Base-by-base conservation (phyloP, 371 early-diverging fungal species). In the Entomophthora muscae region DNA sequence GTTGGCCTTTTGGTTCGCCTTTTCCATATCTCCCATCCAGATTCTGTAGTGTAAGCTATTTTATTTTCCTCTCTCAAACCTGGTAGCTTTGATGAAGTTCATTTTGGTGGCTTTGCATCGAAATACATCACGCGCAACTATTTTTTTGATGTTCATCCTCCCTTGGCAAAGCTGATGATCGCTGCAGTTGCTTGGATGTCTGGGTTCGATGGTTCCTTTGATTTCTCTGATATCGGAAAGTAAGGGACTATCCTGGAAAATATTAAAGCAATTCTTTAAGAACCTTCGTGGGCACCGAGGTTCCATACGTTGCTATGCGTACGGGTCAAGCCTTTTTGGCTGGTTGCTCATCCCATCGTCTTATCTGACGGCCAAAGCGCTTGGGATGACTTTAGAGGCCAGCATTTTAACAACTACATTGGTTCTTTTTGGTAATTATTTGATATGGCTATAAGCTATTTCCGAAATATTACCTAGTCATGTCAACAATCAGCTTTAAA, bases 81-180 rank as follows among this genome's bases (percentile, higher is more conserved):
- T 51, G 3, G 53, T 55, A 57, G 64, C 3, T 54, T 85, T 69
- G 85, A 85, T 64, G 85, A 83, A 67, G 82, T 82, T 23, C 83
- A 83, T 66, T 82, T 83, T 73, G 84, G 83, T 65, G 75, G 73
- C 0, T 76, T 73, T 52, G 73, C 74, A 24, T 67, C 62, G 60
- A 87, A 91, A 73, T 99, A 99, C 70, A 78, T 99, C 42, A 80
- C 82, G 17, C 77, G 89, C 30, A 76, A 80, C 54, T 99, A 92
- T 77, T 98, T 90, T 76, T 95, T 99, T 78, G 99, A 99, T 73
- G 98, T 99, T 3, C 95, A 95, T 70, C 98, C 98, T 53, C 96
- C 96, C 3, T 77, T 99, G 30, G 99, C 95, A 27, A 98, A 98
- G 70, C 70, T 99, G 75, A 66, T 99, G 67, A 83, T 95, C 57